These are phyloP conservation scores for Saturnispora besseyi DNA, from an alignment of 805 yeast genomes.

Conservation along the genomic window DNA sequence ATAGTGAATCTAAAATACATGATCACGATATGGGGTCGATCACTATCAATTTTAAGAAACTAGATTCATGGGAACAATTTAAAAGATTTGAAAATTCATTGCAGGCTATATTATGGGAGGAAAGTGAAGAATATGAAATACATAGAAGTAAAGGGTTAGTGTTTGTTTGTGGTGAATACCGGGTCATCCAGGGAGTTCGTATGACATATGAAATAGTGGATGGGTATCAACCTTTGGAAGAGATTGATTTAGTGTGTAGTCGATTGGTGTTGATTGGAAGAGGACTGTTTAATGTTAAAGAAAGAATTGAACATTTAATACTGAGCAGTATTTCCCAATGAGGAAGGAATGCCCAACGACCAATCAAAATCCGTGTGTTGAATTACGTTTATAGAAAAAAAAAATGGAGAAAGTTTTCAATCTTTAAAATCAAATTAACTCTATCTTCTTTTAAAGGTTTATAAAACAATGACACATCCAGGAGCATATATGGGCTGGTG, in stretches of 20 bases:
- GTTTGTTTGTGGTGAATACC: conserved; percentile 34
- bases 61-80: conserved; percentile 31
- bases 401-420: no score
- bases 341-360: not conserved
- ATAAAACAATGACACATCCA: conserved; percentile 31
- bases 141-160: conserved; percentile 79
- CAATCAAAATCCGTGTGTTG: not conserved
- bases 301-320: not conserved
- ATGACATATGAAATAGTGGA: conserved; percentile 79
- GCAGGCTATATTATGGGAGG: conserved; percentile 73
- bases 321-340: not conserved
- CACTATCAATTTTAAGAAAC: conserved; percentile 36
- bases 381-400: no score
- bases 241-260: conserved; percentile 12
- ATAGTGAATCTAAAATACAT: conserved; percentile 28
- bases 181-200: conserved; percentile 84
- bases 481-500: conserved; percentile 95
- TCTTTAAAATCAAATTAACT: no score
- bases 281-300: conserved; percentile 2
- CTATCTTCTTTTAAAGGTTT: no score
- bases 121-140: conserved; percentile 41
- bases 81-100: conserved; percentile 49
- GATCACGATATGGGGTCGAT: conserved; percentile 49
- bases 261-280: conserved; percentile 29
- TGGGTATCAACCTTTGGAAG: conserved; percentile 15